A percentile compares a stretch with the other conserved stretches of the same genome.
phyloP scores from a whole-genome alignment of 176 grass and related monocot genomes.

The Oryza brachyantha region DNA sequence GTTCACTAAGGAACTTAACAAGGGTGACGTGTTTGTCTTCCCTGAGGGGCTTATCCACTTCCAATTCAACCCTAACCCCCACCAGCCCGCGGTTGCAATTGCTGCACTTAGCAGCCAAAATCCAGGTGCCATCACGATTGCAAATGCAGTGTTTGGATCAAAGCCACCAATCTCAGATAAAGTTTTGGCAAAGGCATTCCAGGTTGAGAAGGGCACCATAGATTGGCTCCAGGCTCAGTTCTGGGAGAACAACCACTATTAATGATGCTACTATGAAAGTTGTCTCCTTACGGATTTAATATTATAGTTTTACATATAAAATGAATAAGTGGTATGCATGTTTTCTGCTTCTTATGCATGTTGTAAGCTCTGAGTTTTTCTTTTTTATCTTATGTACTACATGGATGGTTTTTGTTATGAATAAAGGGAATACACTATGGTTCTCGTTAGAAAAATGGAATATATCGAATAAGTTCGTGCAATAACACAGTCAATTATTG shows the following conservation, averaged over 20 bases:
- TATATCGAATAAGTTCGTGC: no score
- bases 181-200: constrained; percentile 9
- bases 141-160: constrained; percentile 20
- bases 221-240: constrained; percentile 37
- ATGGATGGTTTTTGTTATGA: no score
- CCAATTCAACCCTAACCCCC: constrained; percentile 7
- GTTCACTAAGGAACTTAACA: constrained; percentile 25
- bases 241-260: background rate
- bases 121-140: background rate
- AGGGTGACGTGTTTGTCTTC: constrained; percentile 25
- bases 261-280: no score
- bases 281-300: no score
- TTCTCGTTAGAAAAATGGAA: no score
- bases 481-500: no score
- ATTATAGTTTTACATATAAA: no score
- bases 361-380: no score
- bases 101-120: constrained; percentile 23
- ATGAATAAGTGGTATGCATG: no score
- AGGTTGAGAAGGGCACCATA: constrained; percentile 19
- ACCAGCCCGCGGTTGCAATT: background rate
- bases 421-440: no score
- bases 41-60: constrained; percentile 3
- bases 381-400: no score
- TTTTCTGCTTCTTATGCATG: no score
- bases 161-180: constrained; percentile 2